Base-by-base conservation (phyloP, 192 early-diverging fungal species). In the Helicostylum pulchrum region DNA sequence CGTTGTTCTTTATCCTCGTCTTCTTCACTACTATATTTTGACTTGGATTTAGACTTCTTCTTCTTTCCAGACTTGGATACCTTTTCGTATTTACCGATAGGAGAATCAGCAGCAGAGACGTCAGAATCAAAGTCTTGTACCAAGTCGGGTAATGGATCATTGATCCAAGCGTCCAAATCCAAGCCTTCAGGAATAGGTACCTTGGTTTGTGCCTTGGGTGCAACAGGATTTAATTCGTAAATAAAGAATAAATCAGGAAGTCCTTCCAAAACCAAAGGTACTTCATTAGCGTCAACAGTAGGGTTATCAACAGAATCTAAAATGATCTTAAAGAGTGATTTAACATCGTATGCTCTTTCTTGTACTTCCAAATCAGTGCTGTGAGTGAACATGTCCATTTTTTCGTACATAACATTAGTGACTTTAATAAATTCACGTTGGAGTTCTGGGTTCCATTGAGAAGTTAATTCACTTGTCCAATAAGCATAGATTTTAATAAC, bases 211-310 rank as follows among this genome's bases (percentile, higher is more conserved):
- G 96, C 96, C 44, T 90, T 90, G 3, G 87, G 81, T 12, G 92
- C 92, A 0, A 98, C 93, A 1, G 94, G 94, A 55, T 94, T 96
- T 14, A 98, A 79, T 46, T 94, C 96, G 53, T 89, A 92, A 8
- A 73, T 80, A 61, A 91, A 85, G 70, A 90, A 95, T 32, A 92
- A 61, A 12, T 67, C 68, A 6, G 80, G 76, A n/a, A 94, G 76
- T 7, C 84, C 82, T 44, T 73, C 64, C 43, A 87, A 75, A 32
- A 90, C 54, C 1, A 62, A 54, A 31, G 85, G 83, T 2, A 82
- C 52, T 39, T 77, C 73, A 45, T 45, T 57, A 12, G 31, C 36
- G 4, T 74, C 70, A 32, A 54, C 56, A 0, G 65, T 68, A 3
- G 74, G 59, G 31, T 60, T 63, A 20, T 74, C 63, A 5, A 62